A percentile compares a stretch with the other conserved stretches of the same genome.
Evolutionary conservation across 345 rosid genomes (phyloP).

Genomic region (Garcia nutans): DNA sequence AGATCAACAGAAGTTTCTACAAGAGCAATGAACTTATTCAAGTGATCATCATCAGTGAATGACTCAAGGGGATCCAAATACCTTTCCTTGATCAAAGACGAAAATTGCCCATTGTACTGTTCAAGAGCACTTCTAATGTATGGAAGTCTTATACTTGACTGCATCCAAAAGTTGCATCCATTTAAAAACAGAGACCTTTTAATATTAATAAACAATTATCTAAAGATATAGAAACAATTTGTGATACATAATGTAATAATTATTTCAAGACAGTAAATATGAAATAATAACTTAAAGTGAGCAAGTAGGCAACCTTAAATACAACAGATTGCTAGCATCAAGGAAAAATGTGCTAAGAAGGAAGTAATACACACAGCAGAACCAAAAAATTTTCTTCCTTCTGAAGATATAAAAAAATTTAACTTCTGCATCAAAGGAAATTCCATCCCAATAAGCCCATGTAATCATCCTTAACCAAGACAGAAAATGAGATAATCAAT

Average conservation of each 20-base stretch:
- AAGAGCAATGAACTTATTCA: constrained; percentile 69
- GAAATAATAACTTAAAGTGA: constrained; percentile 1
- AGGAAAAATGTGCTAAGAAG: not conserved
- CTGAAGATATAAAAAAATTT: not conserved
- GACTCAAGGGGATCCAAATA: constrained; percentile 55
- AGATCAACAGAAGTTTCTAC: constrained; percentile 90
- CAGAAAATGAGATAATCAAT: not conserved
- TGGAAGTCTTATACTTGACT: constrained; percentile 90
- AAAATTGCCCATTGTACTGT: constrained; percentile 64
- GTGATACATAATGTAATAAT: not conserved
- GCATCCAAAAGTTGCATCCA: constrained; percentile 34
- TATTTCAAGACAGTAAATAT: not conserved
- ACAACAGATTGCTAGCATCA: not conserved
- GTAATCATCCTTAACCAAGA: not conserved
- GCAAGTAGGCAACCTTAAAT: constrained; percentile 4
- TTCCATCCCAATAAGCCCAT: not conserved
- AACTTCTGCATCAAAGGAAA: not conserved
- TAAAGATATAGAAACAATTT: constrained; percentile 6
- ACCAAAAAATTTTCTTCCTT: not conserved
- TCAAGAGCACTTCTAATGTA: constrained; percentile 68
- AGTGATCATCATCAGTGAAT: constrained; percentile 70
- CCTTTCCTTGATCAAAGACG: constrained; percentile 57
- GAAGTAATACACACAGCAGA: not conserved
- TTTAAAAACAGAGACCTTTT: constrained; percentile 5
- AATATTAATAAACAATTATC: not conserved